Percentiles rank a stretch among this genome's conserved stretches.
Evolutionary conservation across 805 yeast genomes (phyloP).

Genomic region (Zygosaccharomyces bailii): DNA sequence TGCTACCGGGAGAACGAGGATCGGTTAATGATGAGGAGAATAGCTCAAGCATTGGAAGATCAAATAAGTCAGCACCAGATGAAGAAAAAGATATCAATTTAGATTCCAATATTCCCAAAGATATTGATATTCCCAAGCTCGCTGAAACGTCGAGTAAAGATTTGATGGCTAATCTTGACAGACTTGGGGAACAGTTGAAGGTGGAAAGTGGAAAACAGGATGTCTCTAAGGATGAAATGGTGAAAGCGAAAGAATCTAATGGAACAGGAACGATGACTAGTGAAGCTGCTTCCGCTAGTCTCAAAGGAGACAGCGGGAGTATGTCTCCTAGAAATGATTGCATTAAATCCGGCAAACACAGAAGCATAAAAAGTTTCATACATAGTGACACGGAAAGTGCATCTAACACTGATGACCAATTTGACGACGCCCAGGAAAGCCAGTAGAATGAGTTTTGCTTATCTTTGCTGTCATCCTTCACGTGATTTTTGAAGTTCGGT

Average conservation of each 20-base stretch:
- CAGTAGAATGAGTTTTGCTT: slow-evolving; percentile 1
- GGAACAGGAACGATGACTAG: not conserved
- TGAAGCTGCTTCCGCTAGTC: not conserved
- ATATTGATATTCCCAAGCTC: not conserved
- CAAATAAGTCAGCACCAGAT: not conserved
- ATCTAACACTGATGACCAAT: slow-evolving; percentile 15
- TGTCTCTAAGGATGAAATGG: not conserved
- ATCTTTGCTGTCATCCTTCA: not conserved
- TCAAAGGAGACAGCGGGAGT: not conserved
- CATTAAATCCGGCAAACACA: not conserved
- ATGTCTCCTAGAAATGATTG: not conserved
- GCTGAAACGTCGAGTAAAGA: not conserved
- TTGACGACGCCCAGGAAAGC: slow-evolving; percentile 23
- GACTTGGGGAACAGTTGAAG: slow-evolving; percentile 7
- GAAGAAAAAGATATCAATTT: not conserved
- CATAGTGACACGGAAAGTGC: slow-evolving; percentile 7
- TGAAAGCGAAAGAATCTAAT: not conserved
- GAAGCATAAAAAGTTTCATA: slow-evolving; percentile 2
- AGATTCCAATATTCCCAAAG: not conserved
- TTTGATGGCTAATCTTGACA: slow-evolving; percentile 6
- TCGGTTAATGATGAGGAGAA: not conserved
- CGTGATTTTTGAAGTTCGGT: not conserved
- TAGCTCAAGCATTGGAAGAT: not conserved
- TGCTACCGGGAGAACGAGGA: not conserved
- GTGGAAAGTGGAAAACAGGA: slow-evolving; percentile 4